phyloP scores from a whole-genome alignment of 140 eudicot species.

The Bidens hawaiensis region DNA sequence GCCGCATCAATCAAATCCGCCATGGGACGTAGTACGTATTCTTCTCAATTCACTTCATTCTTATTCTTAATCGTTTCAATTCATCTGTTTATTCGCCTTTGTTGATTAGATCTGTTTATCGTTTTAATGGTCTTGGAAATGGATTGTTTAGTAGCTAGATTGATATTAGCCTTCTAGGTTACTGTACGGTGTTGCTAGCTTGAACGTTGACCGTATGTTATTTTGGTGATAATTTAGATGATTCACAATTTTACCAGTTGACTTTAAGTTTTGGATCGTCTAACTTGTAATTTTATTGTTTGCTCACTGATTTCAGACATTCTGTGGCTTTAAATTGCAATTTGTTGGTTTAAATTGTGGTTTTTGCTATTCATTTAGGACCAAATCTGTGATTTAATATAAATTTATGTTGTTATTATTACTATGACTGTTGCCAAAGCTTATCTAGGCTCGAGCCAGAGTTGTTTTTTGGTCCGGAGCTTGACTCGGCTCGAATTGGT shows the following conservation, averaged over 20 bases:
- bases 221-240: neutral
- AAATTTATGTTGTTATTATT: too few relatives aligned
- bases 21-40: conserved; percentile 66
- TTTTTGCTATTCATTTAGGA: too few relatives aligned
- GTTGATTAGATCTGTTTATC: neutral
- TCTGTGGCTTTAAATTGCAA: neutral
- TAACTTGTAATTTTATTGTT: neutral
- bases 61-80: neutral
- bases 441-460: too few relatives aligned
- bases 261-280: neutral
- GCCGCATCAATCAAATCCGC: conserved; percentile 34
- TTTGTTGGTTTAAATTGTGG: too few relatives aligned
- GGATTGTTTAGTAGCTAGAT: neutral
- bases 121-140: neutral
- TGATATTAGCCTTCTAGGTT: neutral
- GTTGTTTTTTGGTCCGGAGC: too few relatives aligned
- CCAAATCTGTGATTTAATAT: too few relatives aligned
- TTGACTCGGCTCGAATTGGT: too few relatives aligned
- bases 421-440: too few relatives aligned
- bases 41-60: neutral
- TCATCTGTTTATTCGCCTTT: neutral
- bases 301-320: neutral
- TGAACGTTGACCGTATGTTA: neutral
- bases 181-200: neutral
- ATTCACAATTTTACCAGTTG: neutral